Conservation (phyloP, 2,329 filamentous ascomycete species). For the Hymenoscyphus linearis region DNA sequence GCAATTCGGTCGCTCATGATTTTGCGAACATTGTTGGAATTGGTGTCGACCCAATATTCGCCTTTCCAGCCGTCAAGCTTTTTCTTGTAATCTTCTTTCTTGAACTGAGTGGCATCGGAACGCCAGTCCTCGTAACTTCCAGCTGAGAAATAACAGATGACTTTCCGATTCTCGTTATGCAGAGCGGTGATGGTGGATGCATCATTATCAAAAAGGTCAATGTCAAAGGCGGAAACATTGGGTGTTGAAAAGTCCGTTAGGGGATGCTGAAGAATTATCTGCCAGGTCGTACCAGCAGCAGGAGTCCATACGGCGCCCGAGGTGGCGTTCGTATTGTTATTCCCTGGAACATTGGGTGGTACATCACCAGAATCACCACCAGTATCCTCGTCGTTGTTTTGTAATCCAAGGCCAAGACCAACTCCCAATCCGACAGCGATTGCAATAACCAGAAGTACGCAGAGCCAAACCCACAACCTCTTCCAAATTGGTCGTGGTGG, state of each 20-base stretch:
- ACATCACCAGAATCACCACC: neutral
- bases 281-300: conserved; percentile 9
- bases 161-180: conserved; percentile 47
- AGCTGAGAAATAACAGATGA: conserved; percentile 71
- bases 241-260: conserved; percentile 9
- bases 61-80: conserved; percentile 56
- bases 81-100: conserved; percentile 49
- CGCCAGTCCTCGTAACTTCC: conserved; percentile 62
- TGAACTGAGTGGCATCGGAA: conserved; percentile 48
- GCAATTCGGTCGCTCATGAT: conserved; percentile 59
- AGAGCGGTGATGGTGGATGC: conserved; percentile 41
- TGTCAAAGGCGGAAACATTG: conserved; percentile 33
- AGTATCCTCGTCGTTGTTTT: neutral
- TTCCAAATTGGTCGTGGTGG: neutral
- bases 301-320: conserved; percentile 7
- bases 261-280: conserved; percentile 7
- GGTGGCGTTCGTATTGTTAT: conserved; percentile 2
- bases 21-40: conserved; percentile 47
- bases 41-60: conserved; percentile 61
- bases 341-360: neutral
- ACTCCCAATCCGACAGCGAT: conserved; percentile 1
- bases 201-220: conserved; percentile 40
- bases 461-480: neutral
- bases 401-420: conserved; percentile 2
- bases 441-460: neutral